These are phyloP conservation scores for button mushroom (Agaricus bisporus) DNA, from an alignment of 768 basidiomycete genomes.

Conservation along the genomic window DNA sequence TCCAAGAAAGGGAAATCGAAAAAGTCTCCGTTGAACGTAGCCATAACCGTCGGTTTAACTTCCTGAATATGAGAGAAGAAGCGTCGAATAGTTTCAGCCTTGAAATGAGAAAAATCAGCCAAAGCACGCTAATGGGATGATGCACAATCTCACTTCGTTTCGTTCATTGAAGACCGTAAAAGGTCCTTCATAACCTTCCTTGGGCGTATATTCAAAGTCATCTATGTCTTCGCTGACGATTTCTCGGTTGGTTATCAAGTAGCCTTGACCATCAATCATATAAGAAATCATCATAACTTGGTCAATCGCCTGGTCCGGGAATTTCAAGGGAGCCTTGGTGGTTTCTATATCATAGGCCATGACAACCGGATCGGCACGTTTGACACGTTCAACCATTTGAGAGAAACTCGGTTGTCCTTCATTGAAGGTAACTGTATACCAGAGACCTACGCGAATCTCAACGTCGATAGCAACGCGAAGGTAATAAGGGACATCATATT, in stretches of 20 bases:
- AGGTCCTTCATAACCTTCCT: slow-evolving; percentile 95
- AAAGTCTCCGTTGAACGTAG: slow-evolving; percentile 98
- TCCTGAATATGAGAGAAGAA: slow-evolving; percentile 96
- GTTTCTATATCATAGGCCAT: slow-evolving; percentile 99
- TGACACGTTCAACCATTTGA: slow-evolving; percentile 77
- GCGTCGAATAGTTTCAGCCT: slow-evolving; percentile 76
- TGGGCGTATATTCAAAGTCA: slow-evolving; percentile 98
- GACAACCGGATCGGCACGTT: slow-evolving; percentile 97
- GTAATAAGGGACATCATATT: slow-evolving; percentile 97
- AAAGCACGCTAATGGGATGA: not conserved
- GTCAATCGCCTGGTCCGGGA: slow-evolving; percentile 92
- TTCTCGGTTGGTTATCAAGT: slow-evolving; percentile 94
- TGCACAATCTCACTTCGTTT: slow-evolving; percentile 62
- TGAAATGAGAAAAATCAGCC: slow-evolving; percentile 3
- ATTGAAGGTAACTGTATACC: slow-evolving; percentile 86
- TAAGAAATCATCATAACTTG: slow-evolving; percentile 99
- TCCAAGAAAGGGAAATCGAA: slow-evolving; percentile 98
- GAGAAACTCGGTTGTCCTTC: slow-evolving; percentile 73
- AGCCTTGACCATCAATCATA: slow-evolving; percentile 98
- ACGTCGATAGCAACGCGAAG: slow-evolving; percentile 99
- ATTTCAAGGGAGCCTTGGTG: slow-evolving; percentile 99
- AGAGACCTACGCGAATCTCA: slow-evolving; percentile 94
- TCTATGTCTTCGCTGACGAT: slow-evolving; percentile 97
- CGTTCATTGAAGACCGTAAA: slow-evolving; percentile 94
- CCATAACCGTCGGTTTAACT: slow-evolving; percentile 93